Base-by-base conservation (phyloP, 208 protist genomes). In the Crithidia thermophila region DNA sequence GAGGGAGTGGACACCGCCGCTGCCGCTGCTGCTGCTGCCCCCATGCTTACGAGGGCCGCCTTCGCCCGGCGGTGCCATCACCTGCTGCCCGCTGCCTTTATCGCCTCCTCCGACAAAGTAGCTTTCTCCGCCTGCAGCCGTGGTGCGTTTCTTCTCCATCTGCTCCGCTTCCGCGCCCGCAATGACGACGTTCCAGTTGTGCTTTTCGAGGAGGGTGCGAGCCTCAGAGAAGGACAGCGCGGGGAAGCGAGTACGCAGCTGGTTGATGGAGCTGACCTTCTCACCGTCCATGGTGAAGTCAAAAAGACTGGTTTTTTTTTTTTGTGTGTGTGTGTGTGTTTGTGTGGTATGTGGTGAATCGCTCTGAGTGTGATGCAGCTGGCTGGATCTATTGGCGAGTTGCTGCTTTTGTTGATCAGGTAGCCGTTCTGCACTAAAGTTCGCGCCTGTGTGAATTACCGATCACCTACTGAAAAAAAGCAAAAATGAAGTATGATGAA, bases 41-140 rank as follows among this genome's bases (percentile, higher is more conserved):
- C n/a, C 39, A 9, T 18, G 33, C 21, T 55, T 60, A 25, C 23
- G 20, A 14, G 23, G 4, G n/a, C 34, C 62, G 13, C 28, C 23
- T 27, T 82, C 57, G 23, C 68, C 59, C 0, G 68, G 57, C 5
- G 65, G 60, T n/a, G 76, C 78, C 36, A 81, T 55, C 23, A 87
- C 76, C 43, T 73, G 73, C 77, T 91, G 82, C 1, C 82, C 83
- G 8, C 83, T 87, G 34, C 78, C 81, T 13, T 75, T 66, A 27
- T 63, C 69, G 6, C 71, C 73, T 6, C 87, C 85, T 6, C 85
- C 85, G 16, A 87, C 85, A 57, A 88, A 91, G 67, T 81, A 75
- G 46, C 53, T 80, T 30, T 83, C 72, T 6, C 40, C 30, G 20
- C 61, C 47, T 5, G 23, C 51, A 25, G 33, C 39, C 42, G 37